A percentile compares a stretch with the other conserved stretches of the same genome.
phyloP scores from a whole-genome alignment of 352 stramenopile genomes.

The Phytopythium aichiense region DNA sequence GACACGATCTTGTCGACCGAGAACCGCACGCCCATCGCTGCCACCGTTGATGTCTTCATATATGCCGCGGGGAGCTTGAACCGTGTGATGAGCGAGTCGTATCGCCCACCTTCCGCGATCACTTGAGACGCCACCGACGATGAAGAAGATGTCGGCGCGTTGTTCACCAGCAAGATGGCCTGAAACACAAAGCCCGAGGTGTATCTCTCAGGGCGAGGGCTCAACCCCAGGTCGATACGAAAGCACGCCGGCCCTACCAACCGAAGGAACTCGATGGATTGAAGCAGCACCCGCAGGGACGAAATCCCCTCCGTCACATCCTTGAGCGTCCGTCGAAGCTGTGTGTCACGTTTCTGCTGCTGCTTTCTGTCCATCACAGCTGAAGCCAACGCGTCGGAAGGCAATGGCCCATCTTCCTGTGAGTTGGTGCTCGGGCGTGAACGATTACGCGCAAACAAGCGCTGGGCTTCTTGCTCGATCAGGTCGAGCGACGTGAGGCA shows the following conservation, averaged over 20 bases:
- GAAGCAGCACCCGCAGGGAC: slow-evolving; percentile 58
- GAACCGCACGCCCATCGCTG: slow-evolving; percentile 82
- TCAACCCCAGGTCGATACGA: slow-evolving; percentile 73
- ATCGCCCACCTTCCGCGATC: slow-evolving; percentile 80
- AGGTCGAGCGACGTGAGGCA: slow-evolving; percentile 52
- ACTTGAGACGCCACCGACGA: slow-evolving; percentile 43
- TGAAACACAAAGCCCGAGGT: slow-evolving; percentile 84
- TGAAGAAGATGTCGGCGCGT: slow-evolving; percentile 12
- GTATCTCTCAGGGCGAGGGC: slow-evolving; percentile 69
- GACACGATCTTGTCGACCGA: slow-evolving; percentile 85
- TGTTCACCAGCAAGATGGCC: slow-evolving; percentile 48
- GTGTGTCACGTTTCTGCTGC: slow-evolving; percentile 58
- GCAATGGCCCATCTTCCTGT: slow-evolving; percentile 9
- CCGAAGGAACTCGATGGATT: slow-evolving; percentile 67
- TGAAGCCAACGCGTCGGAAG: slow-evolving; percentile 3
- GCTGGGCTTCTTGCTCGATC: slow-evolving; percentile 63
- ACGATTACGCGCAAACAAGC: slow-evolving; percentile 46
- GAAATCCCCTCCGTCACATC: slow-evolving; percentile 65
- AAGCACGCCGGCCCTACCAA: slow-evolving; percentile 54
- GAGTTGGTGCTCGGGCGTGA: slow-evolving; percentile 20
- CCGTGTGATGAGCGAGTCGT: slow-evolving; percentile 74
- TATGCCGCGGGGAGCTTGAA: slow-evolving; percentile 83
- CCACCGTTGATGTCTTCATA: slow-evolving; percentile 61
- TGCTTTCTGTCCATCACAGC: slow-evolving; percentile 38
- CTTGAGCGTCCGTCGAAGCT: slow-evolving; percentile 61